A percentile compares a stretch with the other conserved stretches of the same genome.
These are phyloP conservation scores for Phytophthora aleatoria DNA, from an alignment of 352 stramenopile species.

Conservation along the genomic window DNA sequence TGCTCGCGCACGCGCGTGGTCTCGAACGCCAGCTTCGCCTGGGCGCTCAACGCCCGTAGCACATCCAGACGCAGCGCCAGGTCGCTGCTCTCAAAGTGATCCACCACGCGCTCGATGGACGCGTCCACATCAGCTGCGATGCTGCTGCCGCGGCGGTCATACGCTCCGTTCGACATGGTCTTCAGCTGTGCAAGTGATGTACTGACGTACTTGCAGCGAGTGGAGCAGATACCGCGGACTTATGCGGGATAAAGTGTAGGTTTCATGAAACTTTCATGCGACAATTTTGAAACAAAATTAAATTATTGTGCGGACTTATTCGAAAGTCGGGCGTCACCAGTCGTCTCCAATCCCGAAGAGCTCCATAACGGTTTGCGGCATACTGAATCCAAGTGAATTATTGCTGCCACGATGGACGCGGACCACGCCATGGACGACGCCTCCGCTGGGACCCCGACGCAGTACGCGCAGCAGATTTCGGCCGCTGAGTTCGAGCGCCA, in stretches of 20 bases:
- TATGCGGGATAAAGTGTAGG: slow-evolving; percentile 5
- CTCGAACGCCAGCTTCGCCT: slow-evolving; percentile 72
- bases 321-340: slow-evolving; percentile 13
- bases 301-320: slow-evolving; percentile 15
- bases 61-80: slow-evolving; percentile 71
- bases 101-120: slow-evolving; percentile 72
- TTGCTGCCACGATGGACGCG: slow-evolving; percentile 24
- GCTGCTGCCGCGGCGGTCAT: slow-evolving; percentile 63
- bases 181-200: slow-evolving; percentile 1
- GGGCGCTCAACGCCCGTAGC: slow-evolving; percentile 57
- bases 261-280: background rate
- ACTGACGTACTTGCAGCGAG: slow-evolving; percentile 29
- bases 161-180: slow-evolving; percentile 39
- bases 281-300: background rate
- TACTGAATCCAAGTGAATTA: slow-evolving; percentile 10
- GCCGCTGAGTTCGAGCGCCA: slow-evolving; percentile 61
- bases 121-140: slow-evolving; percentile 62
- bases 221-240: slow-evolving; percentile 22
- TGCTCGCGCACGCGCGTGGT: slow-evolving; percentile 67
- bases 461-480: slow-evolving; percentile 51
- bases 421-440: slow-evolving; percentile 34
- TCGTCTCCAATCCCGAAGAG: slow-evolving; percentile 9
- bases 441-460: slow-evolving; percentile 2
- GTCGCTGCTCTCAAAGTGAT: slow-evolving; percentile 75
- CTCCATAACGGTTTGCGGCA: slow-evolving; percentile 18